Conservation (phyloP, 2,329 filamentous ascomycete species). For the Rhytidhysteron rufulum region DNA sequence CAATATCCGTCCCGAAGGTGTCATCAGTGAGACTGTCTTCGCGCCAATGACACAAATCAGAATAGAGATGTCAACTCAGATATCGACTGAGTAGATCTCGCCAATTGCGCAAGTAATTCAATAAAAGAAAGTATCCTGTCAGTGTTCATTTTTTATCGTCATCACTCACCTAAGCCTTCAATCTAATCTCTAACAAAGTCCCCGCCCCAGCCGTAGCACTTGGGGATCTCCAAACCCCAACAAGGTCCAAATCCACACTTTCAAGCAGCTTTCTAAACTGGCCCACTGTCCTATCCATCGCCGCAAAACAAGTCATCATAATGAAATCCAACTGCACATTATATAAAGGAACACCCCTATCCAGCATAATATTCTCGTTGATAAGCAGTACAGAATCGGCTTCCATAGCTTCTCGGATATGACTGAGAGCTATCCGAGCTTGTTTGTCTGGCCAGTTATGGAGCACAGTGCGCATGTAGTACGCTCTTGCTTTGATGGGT, state of each 20-base stretch:
- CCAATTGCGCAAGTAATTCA: no score
- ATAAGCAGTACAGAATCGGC: slow-evolving; percentile 37
- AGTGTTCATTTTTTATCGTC: no score
- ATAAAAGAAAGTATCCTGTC: no score
- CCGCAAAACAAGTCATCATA: slow-evolving; percentile 3
- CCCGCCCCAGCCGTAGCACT: not conserved
- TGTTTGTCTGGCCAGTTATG: slow-evolving; percentile 36
- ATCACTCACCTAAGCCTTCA: no score
- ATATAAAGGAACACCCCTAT: slow-evolving; percentile 13
- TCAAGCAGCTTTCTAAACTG: slow-evolving; percentile 3
- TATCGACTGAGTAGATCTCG: no score
- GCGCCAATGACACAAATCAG: no score
- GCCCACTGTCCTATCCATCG: not conserved
- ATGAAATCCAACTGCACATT: not conserved
- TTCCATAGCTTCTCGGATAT: slow-evolving; percentile 7
- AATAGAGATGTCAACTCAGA: no score
- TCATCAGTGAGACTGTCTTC: no score
- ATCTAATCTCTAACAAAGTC: not conserved
- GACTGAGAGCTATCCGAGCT: slow-evolving; percentile 18
- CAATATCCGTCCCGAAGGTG: no score
- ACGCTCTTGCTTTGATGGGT: slow-evolving; percentile 20
- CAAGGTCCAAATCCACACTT: not conserved
- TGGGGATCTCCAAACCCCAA: not conserved
- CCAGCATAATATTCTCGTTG: slow-evolving; percentile 40
- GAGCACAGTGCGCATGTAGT: slow-evolving; percentile 30